Conservation (phyloP, 2,329 filamentous ascomycete species). For the Monosporascus sp. region DNA sequence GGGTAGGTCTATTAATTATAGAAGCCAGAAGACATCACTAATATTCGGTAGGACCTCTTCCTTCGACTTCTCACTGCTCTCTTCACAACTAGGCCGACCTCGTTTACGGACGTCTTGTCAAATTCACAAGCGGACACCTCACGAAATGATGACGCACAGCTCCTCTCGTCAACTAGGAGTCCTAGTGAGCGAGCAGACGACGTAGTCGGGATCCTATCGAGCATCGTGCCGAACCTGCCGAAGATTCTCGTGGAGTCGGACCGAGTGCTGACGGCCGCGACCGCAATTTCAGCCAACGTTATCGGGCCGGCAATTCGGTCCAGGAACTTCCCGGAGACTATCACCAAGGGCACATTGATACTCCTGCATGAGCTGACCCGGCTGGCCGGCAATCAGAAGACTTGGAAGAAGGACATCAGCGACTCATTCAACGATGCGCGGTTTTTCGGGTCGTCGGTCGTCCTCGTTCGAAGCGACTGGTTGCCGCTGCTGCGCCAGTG, state of each 20-base stretch:
- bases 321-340: slow-evolving; percentile 79
- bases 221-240: slow-evolving; percentile 72
- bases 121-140: slow-evolving; percentile 32
- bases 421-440: slow-evolving; percentile 88
- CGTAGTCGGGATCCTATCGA: slow-evolving; percentile 71
- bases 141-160: slow-evolving; percentile 30
- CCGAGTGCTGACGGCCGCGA: slow-evolving; percentile 70
- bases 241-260: slow-evolving; percentile 83
- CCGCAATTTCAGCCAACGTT: slow-evolving; percentile 76
- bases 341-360: slow-evolving; percentile 64
- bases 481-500: slow-evolving; percentile 79
- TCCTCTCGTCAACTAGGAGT: slow-evolving; percentile 19
- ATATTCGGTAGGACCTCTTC: slow-evolving; percentile 68
- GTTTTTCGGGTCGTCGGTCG: slow-evolving; percentile 69
- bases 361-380: slow-evolving; percentile 73
- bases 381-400: slow-evolving; percentile 74
- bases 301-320: slow-evolving; percentile 78
- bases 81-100: slow-evolving; percentile 81
- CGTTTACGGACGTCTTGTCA: slow-evolving; percentile 54
- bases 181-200: slow-evolving; percentile 58
- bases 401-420: slow-evolving; percentile 86
- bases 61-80: slow-evolving; percentile 83
- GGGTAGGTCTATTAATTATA: slow-evolving; percentile 49
- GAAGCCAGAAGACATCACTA: slow-evolving; percentile 13
- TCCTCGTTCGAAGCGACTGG: slow-evolving; percentile 69